Evolutionary conservation across 139 green algal genomes (phyloP), one percentile per base, ranked within the genome.

Genomic region (Tetradesmus lagerheimii): DNA sequence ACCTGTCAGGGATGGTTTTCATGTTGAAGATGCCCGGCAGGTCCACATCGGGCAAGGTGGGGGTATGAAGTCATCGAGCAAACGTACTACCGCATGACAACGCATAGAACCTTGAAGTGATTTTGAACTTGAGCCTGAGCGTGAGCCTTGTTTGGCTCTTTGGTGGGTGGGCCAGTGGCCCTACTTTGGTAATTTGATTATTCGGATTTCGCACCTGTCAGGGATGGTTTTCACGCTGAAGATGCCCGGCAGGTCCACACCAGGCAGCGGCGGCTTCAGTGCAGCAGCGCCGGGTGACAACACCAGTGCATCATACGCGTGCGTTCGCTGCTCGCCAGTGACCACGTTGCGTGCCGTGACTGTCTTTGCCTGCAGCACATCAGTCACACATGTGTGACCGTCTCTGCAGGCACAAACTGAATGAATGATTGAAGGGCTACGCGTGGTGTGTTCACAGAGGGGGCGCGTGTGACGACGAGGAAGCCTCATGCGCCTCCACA

Each of bases 191-290:
- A 50, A 4, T 8, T 8, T 50, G 43, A 4, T 50, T 50, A 8
- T 50, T 50, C 43, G 8, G 43, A 8, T 14, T 4, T 4, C 43
- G 43, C 43, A 91, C 88, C 74, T 76, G 84, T 95, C 93, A 29
- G 92, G 92, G 12, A 95, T 90, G 29, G 91, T 94, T 62, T 94
- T 94, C 57, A 90, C 75, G 12, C 34, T 35, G 75, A 95, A 95
- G 85, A 95, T 93, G 50, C 92, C 93, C 9, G 92, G 93, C 12
- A 95, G 91, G 41, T 95, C 92, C 0, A 94, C 57, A 20, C 93
- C 93, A 29, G 93, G 93, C 50, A 95, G 66, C 39, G 92, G 92
- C 0, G 93, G 93, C 16, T 86, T 78, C 53, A 95, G 67, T 29
- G 93, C 90, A 11, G 45, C 41, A 20, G 92, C 89, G 12, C 93